Conservation (phyloP, 2,329 filamentous ascomycete genomes). For the Colletotrichum sp. region DNA sequence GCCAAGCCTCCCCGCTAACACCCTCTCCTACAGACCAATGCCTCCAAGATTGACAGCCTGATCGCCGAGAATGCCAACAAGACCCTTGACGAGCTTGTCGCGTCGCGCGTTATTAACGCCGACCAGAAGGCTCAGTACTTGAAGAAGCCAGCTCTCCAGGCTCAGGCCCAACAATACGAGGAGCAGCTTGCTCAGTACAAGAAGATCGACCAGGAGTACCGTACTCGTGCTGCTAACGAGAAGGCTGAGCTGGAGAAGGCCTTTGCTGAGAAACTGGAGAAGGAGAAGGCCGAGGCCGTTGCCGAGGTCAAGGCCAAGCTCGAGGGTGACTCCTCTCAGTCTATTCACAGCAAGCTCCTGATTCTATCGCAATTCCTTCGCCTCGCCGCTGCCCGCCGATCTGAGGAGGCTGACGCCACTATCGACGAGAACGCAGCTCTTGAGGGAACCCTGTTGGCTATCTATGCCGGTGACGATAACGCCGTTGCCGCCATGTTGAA, state of each 20-base stretch:
- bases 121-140: slow-evolving; percentile 80
- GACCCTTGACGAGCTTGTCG: slow-evolving; percentile 75
- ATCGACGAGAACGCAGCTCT: slow-evolving; percentile 80
- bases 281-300: slow-evolving; percentile 59
- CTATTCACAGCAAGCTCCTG: slow-evolving; percentile 69
- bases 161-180: slow-evolving; percentile 72
- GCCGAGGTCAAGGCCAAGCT: slow-evolving; percentile 61
- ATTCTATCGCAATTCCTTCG: slow-evolving; percentile 81
- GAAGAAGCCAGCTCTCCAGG: slow-evolving; percentile 77
- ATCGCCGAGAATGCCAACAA: slow-evolving; percentile 73
- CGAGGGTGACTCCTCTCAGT: slow-evolving; percentile 56
- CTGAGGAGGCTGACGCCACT: slow-evolving; percentile 68
- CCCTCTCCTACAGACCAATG: slow-evolving; percentile 59
- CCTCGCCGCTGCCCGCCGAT: slow-evolving; percentile 76
- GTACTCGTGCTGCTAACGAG: slow-evolving; percentile 61
- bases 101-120: slow-evolving; percentile 75
- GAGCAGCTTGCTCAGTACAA: slow-evolving; percentile 77
- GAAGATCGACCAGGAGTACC: slow-evolving; percentile 77
- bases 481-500: slow-evolving; percentile 79
- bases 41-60: slow-evolving; percentile 74
- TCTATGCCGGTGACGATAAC: slow-evolving; percentile 79
- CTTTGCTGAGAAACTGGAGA: slow-evolving; percentile 55
- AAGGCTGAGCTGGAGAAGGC: slow-evolving; percentile 66
- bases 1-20: neutral
- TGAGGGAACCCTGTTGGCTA: slow-evolving; percentile 78